These are phyloP conservation scores for Mortierella sp. DNA, from an alignment of 371 early-diverging fungal genomes.

Conservation along the genomic window DNA sequence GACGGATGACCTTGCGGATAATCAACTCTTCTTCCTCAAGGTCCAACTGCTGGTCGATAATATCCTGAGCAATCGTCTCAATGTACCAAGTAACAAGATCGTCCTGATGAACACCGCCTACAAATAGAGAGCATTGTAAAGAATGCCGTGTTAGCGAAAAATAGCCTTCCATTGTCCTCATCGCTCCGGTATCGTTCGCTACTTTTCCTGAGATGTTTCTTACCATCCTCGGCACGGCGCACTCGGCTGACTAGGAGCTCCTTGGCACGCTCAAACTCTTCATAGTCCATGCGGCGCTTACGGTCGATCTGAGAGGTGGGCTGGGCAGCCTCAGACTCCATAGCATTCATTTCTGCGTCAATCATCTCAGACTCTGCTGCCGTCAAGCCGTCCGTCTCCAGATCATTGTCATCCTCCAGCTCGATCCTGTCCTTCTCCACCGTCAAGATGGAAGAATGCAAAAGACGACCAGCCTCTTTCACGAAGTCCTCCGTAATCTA, in stretches of 20 bases:
- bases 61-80: conserved; percentile 76
- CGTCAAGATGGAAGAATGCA: conserved; percentile 94
- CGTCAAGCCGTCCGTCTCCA: conserved; percentile 56
- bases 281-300: conserved; percentile 71
- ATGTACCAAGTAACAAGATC: conserved; percentile 91
- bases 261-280: conserved; percentile 85
- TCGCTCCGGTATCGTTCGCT: too few species aligned
- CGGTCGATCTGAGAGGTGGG: conserved; percentile 21
- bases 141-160: conserved; percentile 8
- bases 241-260: conserved; percentile 79
- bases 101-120: conserved; percentile 73
- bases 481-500: conserved; percentile 86
- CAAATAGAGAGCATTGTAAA: conserved; percentile 4
- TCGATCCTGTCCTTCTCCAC: conserved; percentile 93
- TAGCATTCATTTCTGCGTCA: conserved; percentile 38
- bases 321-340: conserved; percentile 53
- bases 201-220: too few species aligned
- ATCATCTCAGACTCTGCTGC: conserved; percentile 34
- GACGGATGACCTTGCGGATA: conserved; percentile 84
- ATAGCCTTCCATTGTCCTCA: too few species aligned
- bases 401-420: conserved; percentile 56
- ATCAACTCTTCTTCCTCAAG: conserved; percentile 74
- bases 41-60: conserved; percentile 79
- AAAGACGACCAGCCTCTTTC: conserved; percentile 91
- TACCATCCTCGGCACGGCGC: conserved; percentile 61